Percentiles rank a stretch among this genome's conserved stretches.
phyloP scores from a whole-genome alignment of 345 rosid genomes.

The Populus euphratica region DNA sequence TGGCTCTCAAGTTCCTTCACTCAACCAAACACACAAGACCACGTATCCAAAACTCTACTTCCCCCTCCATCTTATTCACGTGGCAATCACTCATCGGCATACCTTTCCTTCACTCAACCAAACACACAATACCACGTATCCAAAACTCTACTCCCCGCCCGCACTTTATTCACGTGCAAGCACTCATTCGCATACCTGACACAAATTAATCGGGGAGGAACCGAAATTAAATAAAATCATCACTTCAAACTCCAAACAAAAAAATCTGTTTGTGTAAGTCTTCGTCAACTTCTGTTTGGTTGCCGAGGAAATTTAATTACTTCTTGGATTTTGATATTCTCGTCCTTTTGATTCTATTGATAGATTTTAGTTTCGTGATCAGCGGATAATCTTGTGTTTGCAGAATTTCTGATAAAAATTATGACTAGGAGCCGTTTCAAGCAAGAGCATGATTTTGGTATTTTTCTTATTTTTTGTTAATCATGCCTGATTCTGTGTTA shows the following conservation, averaged over 20 bases:
- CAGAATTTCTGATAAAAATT: conserved; percentile 2
- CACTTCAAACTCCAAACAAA: not conserved
- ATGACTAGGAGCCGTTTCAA: conserved; percentile 64
- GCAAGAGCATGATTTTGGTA: conserved; percentile 64
- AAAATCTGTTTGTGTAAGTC: not conserved
- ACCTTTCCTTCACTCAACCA: not conserved
- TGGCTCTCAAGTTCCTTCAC: not conserved
- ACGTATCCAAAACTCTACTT: not conserved
- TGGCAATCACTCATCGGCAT: not conserved
- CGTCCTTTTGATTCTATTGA: not conserved
- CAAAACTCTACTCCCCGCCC: too few relatives aligned
- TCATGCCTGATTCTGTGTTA: not conserved
- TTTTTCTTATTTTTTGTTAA: not conserved
- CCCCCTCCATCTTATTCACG: not conserved
- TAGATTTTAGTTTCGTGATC: not conserved
- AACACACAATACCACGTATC: not conserved
- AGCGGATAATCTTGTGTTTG: not conserved
- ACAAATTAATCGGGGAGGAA: not conserved
- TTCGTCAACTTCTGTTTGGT: not conserved
- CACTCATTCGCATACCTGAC: not conserved
- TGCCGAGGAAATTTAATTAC: not conserved
- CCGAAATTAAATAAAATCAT: not conserved
- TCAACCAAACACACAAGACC: not conserved
- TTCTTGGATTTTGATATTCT: not conserved
- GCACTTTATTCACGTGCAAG: not conserved